Evolutionary conservation across 192 early-diverging fungal genomes (phyloP), one percentile per base, ranked within the genome.

Genomic region (Geranomyces variabilis): DNA sequence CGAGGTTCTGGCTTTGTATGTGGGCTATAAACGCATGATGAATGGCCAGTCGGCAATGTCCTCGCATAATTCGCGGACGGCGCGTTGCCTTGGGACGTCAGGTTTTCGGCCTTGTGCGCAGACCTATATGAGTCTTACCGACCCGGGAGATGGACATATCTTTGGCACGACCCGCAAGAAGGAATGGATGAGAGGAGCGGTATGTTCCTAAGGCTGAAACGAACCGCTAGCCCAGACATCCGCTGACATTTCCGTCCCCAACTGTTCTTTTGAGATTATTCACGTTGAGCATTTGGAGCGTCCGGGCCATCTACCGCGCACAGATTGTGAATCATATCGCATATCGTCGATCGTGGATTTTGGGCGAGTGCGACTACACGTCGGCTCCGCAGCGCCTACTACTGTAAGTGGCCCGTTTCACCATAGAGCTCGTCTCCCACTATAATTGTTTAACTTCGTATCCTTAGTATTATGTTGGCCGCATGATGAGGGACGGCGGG

Each of bases 241-340:
- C n/a, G n/a, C n/a, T n/a, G n/a, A n/a, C n/a, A n/a, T n/a, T n/a
- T n/a, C n/a, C n/a, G n/a, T n/a, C n/a, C n/a, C n/a, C n/a, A n/a
- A n/a, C n/a, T n/a, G n/a, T n/a, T n/a, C n/a, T n/a, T n/a, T 57
- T 14, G 13, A 57, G 56, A 63, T 63, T 63, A 33, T 63, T 12
- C 61, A 63, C 34, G 61, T 63, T 63, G 61, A 63, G 24, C 61
- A 63, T 63, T 63, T 63, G 61, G 61, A 63, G 24, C 26, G 61
- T 15, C 61, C 61, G 12, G 33, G 33, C 14, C 26, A 63, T 24
- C 61, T 63, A 6, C 61, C 61, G 8, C 28, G 61, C 8, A n/a
- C 29, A 33, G 61, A 63, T 6, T 63, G 61, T 33, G 61, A 63
- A 24, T 36, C 30, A 29, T 63, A 63, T 22, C 61, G 61, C 9